These are phyloP conservation scores for Saturnispora bothae DNA, from an alignment of 805 yeast genomes.

Conservation along the genomic window DNA sequence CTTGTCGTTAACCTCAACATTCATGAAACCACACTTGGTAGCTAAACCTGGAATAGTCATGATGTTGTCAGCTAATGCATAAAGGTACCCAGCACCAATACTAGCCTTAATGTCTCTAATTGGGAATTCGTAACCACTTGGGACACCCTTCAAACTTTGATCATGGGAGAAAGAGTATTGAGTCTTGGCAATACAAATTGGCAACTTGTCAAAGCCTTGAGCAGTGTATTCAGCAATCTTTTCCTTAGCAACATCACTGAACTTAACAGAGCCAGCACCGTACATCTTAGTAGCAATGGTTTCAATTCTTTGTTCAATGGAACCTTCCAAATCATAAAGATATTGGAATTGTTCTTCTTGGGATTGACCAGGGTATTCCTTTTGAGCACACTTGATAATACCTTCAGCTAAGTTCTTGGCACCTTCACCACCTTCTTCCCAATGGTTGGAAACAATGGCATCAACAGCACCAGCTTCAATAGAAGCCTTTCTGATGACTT, in stretches of 20 bases:
- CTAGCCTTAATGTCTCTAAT: slow-evolving; percentile 90
- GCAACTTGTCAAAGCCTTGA: slow-evolving; percentile 86
- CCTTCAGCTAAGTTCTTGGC: slow-evolving; percentile 77
- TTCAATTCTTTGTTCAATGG: slow-evolving; percentile 72
- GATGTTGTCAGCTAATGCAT: slow-evolving; percentile 93
- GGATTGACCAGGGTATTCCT: slow-evolving; percentile 29
- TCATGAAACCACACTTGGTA: slow-evolving; percentile 93
- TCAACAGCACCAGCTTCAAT: slow-evolving; percentile 85
- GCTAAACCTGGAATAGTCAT: slow-evolving; percentile 97
- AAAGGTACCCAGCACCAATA: slow-evolving; percentile 93
- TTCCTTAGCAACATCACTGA: slow-evolving; percentile 67
- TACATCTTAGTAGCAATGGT: slow-evolving; percentile 83
- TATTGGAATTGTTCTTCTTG: slow-evolving; percentile 39
- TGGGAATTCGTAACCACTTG: slow-evolving; percentile 88
- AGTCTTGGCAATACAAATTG: slow-evolving; percentile 95
- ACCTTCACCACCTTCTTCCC: slow-evolving; percentile 94
- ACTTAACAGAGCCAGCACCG: slow-evolving; percentile 80
- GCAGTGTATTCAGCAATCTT: slow-evolving; percentile 72
- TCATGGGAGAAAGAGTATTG: slow-evolving; percentile 95
- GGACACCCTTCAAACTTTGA: slow-evolving; percentile 87
- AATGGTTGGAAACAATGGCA: slow-evolving; percentile 85
- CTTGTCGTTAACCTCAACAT: slow-evolving; percentile 80
- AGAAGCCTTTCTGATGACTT: slow-evolving; percentile 69
- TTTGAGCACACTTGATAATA: slow-evolving; percentile 58
- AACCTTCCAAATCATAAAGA: slow-evolving; percentile 54